Base-by-base conservation (phyloP, 176 grass and related monocot genomes). In the Aegilops sharonensis region DNA sequence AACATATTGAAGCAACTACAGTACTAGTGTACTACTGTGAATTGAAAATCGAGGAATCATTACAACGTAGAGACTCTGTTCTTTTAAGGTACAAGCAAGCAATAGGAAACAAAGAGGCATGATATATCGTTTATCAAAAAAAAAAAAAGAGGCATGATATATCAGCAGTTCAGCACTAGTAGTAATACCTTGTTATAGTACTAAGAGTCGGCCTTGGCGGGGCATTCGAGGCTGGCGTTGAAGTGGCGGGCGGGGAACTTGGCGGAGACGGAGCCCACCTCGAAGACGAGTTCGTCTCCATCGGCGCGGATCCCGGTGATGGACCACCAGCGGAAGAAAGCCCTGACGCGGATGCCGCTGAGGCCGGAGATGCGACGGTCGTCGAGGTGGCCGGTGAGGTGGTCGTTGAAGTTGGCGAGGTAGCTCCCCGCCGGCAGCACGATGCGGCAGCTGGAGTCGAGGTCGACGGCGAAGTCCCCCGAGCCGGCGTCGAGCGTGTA, bases 311-410 rank as follows among this genome's bases (percentile, higher is more conserved):
- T 92, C 52, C 86, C 90, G 9, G 87, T 86, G 87, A 92, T 92
- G 65, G 90, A 83, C 86, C 86, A 92, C 90, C 87, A 92, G 68
- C 90, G 78, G 84, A 82, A 92, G 90, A 92, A 89, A 21, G 90
- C 90, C 83, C 59, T 78, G 83, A 92, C 90, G 64, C 83, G 34
- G 90, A 92, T 92, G 78, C 86, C 90, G 78, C 34, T 73, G 81
- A 92, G 90, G 4, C 90, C 86, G 5, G 83, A 86, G 72, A 92
- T 92, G 25, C 64, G 87, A 52, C 83, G 65, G 52, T 89, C 83
- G 54, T 37, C 79, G 87, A 92, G 90, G 23, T 31, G 81, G 15
- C 90, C 86, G 30, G 90, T 85, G 83, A 92, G 78, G 50, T 78
- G 85, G 70, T 77, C 39, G 86, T 65, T 31, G 90, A 88, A 92